These are phyloP conservation scores for Boletus eberwhitei DNA, from an alignment of 768 basidiomycete species.

Conservation along the genomic window DNA sequence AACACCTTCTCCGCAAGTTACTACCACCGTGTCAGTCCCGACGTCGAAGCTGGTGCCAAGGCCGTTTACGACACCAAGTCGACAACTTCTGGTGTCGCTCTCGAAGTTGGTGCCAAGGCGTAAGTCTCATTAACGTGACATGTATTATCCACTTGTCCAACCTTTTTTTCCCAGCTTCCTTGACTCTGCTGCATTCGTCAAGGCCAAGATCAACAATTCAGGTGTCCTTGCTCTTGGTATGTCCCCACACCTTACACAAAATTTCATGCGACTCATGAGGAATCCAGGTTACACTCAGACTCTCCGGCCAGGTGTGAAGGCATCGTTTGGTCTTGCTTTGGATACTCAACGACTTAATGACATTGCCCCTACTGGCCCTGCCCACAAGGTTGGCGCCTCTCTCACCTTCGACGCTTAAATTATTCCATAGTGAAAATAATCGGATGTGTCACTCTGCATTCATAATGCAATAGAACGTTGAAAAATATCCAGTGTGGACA, in stretches of 20 bases:
- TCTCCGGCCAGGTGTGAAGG: constrained; percentile 91
- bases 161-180: constrained; percentile 51
- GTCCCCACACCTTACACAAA: constrained; percentile 5
- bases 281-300: constrained; percentile 81
- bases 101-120: constrained; percentile 96
- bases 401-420: constrained; percentile 68
- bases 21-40: constrained; percentile 92
- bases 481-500: background rate
- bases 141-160: background rate
- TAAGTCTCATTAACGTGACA: constrained; percentile 39
- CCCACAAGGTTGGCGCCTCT: constrained; percentile 82
- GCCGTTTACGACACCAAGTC: constrained; percentile 95
- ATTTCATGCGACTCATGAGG: constrained; percentile 9
- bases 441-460: constrained; percentile 9
- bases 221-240: constrained; percentile 85
- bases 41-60: constrained; percentile 95
- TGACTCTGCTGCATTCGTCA: constrained; percentile 87
- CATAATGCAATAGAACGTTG: constrained; percentile 13
- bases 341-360: constrained; percentile 93
- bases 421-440: constrained; percentile 19
- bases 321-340: constrained; percentile 89
- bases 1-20: constrained; percentile 93
- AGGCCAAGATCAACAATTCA: constrained; percentile 98
- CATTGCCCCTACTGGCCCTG: constrained; percentile 53
- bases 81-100: constrained; percentile 77